Evolutionary conservation across 2,329 filamentous ascomycete genomes (phyloP).

Genomic region (Pseudogymnoascus sp.): DNA sequence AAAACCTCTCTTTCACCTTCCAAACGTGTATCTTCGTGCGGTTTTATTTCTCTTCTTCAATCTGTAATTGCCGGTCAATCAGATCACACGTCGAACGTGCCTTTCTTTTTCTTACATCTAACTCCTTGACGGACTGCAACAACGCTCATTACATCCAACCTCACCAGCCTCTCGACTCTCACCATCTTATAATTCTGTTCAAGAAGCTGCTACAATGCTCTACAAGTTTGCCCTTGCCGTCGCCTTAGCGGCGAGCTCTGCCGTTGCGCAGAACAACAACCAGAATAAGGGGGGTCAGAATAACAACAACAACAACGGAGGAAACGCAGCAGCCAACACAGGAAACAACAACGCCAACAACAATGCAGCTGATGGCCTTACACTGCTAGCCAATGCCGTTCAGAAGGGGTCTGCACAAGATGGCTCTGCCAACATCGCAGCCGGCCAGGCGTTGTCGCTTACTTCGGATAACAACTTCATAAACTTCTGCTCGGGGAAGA

Average conservation of each 20-base stretch:
- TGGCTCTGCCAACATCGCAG: slow-evolving; percentile 22
- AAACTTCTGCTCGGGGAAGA: slow-evolving; percentile 30
- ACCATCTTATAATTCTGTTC: not conserved
- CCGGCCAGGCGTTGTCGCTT: slow-evolving; percentile 22
- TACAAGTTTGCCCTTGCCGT: not conserved
- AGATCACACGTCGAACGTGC: slow-evolving; percentile 29
- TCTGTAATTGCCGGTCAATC: slow-evolving; percentile 28
- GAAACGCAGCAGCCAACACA: slow-evolving; percentile 9
- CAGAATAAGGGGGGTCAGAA: not conserved
- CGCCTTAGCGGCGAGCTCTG: not conserved
- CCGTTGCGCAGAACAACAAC: slow-evolving; percentile 1
- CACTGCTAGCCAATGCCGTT: slow-evolving; percentile 21
- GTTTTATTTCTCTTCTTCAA: slow-evolving; percentile 18
- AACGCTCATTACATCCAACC: slow-evolving; percentile 22
- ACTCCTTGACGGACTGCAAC: slow-evolving; percentile 28
- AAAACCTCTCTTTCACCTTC: slow-evolving; percentile 24
- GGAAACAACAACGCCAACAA: slow-evolving; percentile 11
- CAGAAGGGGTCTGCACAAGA: slow-evolving; percentile 26
- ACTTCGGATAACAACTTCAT: slow-evolving; percentile 30
- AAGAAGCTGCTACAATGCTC: not conserved
- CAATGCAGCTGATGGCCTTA: slow-evolving; percentile 12
- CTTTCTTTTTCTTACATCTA: slow-evolving; percentile 24
- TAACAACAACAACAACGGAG: slow-evolving; percentile 8
- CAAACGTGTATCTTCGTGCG: slow-evolving; percentile 12
- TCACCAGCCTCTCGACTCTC: not conserved